Percentiles rank a stretch among this genome's conserved stretches.
These are phyloP conservation scores for Wickerhamomyces sp. DNA, from an alignment of 1,139 yeast genomes.

Conservation along the genomic window DNA sequence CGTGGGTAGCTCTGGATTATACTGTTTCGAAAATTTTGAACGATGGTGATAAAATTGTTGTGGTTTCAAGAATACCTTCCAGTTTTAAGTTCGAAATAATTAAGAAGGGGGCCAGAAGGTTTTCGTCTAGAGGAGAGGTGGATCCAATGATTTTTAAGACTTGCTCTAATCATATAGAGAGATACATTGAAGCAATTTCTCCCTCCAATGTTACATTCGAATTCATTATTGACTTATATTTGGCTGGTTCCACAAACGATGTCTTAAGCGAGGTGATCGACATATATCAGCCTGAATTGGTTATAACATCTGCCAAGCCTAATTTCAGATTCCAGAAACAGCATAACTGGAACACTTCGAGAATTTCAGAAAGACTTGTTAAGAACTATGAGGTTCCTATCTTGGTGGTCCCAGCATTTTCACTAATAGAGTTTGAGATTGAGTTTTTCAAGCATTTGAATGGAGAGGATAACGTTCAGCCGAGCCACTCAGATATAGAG, in stretches of 20 bases:
- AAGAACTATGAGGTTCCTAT: slow-evolving; percentile 65
- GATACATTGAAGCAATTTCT: slow-evolving; percentile 43
- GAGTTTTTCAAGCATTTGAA: slow-evolving; percentile 22
- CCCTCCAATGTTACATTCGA: slow-evolving; percentile 41
- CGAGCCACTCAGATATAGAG: not conserved
- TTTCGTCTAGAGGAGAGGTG: slow-evolving; percentile 2
- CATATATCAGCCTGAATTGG: slow-evolving; percentile 58
- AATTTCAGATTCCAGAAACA: slow-evolving; percentile 45
- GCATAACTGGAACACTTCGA: slow-evolving; percentile 55
- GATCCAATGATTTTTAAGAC: slow-evolving; percentile 16
- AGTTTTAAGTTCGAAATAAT: slow-evolving; percentile 5
- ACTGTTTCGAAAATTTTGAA: slow-evolving; percentile 44
- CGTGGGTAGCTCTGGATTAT: slow-evolving; percentile 82
- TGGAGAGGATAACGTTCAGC: slow-evolving; percentile 3
- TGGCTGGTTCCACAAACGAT: slow-evolving; percentile 15
- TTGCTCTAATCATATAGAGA: slow-evolving; percentile 36
- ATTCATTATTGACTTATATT: slow-evolving; percentile 48
- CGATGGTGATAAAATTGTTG: slow-evolving; percentile 60
- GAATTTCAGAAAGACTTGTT: slow-evolving; percentile 58
- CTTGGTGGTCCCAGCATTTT: slow-evolving; percentile 60
- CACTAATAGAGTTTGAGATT: slow-evolving; percentile 51
- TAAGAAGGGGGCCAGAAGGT: slow-evolving; percentile 1
- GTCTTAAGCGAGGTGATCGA: slow-evolving; percentile 57
- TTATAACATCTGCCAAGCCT: slow-evolving; percentile 60
- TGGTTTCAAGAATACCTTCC: slow-evolving; percentile 40